Percentiles rank a stretch among this genome's conserved stretches.
Evolutionary conservation across 2,329 filamentous ascomycete species (phyloP).

Genomic region (Aspergillus sclerotialis): DNA sequence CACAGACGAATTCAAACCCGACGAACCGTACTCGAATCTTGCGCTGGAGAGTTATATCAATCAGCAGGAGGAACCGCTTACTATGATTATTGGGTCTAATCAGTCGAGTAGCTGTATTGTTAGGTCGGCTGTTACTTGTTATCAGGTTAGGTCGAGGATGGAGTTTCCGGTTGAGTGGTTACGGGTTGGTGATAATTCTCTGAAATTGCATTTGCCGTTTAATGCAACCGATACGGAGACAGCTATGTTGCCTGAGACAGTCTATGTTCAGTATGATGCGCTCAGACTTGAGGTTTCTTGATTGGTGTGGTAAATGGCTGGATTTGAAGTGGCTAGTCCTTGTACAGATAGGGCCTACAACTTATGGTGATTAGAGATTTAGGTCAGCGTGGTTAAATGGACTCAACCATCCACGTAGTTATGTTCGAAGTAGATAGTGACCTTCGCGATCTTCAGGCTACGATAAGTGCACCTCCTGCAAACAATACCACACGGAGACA

Average conservation of each 20-base stretch:
- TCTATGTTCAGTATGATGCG: slow-evolving; percentile 62
- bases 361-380: too few species aligned
- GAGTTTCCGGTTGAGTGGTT: slow-evolving; percentile 46
- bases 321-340: too few species aligned
- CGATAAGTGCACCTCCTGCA: too few species aligned
- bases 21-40: slow-evolving; percentile 48
- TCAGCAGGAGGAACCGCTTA: slow-evolving; percentile 25
- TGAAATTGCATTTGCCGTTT: slow-evolving; percentile 53
- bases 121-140: slow-evolving; percentile 54
- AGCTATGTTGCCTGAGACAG: slow-evolving; percentile 47
- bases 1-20: slow-evolving; percentile 51
- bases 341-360: too few species aligned
- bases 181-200: slow-evolving; percentile 47
- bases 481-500: too few species aligned
- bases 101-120: slow-evolving; percentile 56
- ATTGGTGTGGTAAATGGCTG: too few species aligned
- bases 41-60: slow-evolving; percentile 47
- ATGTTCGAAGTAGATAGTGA: too few species aligned
- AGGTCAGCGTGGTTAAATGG: too few species aligned
- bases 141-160: slow-evolving; percentile 56
- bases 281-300: slow-evolving; percentile 49
- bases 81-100: slow-evolving; percentile 37
- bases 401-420: too few species aligned
- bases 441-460: too few species aligned
- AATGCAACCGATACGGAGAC: slow-evolving; percentile 55